These are phyloP conservation scores for Neckera pumila DNA, from an alignment of 225 moss, liverwort and hornwort species.

Conservation along the genomic window DNA sequence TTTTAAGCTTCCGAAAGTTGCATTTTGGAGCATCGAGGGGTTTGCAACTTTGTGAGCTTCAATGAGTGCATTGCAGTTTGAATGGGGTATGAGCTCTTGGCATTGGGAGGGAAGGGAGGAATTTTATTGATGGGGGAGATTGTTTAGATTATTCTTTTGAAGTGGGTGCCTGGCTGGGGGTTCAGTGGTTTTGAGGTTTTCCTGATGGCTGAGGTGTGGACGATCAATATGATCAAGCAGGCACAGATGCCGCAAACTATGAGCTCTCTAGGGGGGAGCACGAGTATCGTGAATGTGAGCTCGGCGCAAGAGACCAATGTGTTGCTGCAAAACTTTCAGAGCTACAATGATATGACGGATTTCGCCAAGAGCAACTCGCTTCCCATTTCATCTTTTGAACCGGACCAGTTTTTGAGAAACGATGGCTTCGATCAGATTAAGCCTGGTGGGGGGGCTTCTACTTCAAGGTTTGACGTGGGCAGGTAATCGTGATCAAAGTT, in stretches of 20 bases:
- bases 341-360: constrained; percentile 30
- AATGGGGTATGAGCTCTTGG: not conserved
- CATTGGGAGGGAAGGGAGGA: not conserved
- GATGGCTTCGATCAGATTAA: constrained; percentile 32
- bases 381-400: constrained; percentile 13
- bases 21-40: not conserved
- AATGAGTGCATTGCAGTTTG: not conserved
- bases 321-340: constrained; percentile 30
- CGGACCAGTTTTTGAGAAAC: constrained; percentile 36
- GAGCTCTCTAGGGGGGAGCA: constrained; percentile 30
- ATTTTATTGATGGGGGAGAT: not conserved
- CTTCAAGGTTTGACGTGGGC: constrained; percentile 23
- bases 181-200: not conserved
- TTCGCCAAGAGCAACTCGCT: constrained; percentile 26
- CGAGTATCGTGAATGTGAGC: constrained; percentile 38
- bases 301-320: constrained; percentile 20
- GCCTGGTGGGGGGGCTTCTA: constrained; percentile 7
- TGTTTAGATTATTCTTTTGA: not conserved
- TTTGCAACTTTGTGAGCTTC: not conserved
- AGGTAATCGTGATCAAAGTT: not conserved
- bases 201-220: not conserved
- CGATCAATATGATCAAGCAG: constrained; percentile 1
- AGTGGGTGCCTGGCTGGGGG: not conserved
- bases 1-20: not conserved
- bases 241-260: constrained; percentile 40